Base-by-base conservation (phyloP, 176 grass and related monocot species). In the Poa pratensis region DNA sequence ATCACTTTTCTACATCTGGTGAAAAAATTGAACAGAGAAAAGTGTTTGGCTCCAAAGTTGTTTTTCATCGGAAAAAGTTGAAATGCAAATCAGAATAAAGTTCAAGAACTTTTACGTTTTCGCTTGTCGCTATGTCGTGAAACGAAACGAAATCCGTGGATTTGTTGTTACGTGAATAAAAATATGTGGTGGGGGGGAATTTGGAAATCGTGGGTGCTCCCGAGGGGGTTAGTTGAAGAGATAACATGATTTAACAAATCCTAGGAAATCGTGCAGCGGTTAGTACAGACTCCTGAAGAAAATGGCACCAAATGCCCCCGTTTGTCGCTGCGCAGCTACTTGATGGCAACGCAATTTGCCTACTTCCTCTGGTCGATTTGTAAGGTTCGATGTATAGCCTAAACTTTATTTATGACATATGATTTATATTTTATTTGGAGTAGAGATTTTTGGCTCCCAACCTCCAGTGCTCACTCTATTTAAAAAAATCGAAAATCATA, bases 241-340 rank as follows among this genome's bases (percentile, higher is more conserved):
- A 90, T 90, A 86, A 86, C 54, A 49, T 74, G 66, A 79, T 55
- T 90, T 48, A 90, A 90, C 64, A 90, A 86, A 65, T 79, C 65
- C 19, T 86, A 49, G 79, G 73, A 40, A 90, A 90, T 58, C 57
- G 74, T 55, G 74, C 57, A 66, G 55, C 26, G 53, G 72, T 78
- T 78, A 48, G 71, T 23, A 55, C 52, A 62, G 55, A 73, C 78
- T 83, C 72, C 63, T 4, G 65, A 46, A 24, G 85, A 76, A 87
- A 69, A 32, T 80, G 75, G 80, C 60, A 42, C 59, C 63, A 84
- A 73, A 67, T 16, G 14, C 18, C 69, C 76, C 17, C 52, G 89
- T 84, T 90, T 42, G 32, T 45, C 0, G 42, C 42, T 14, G 46
- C 0, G 46, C 43, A 12, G 5, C 8, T 45, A 11, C 43, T 45